These are phyloP conservation scores for Hyaloperonospora brassicae DNA, from an alignment of 352 stramenopile genomes.

Conservation along the genomic window DNA sequence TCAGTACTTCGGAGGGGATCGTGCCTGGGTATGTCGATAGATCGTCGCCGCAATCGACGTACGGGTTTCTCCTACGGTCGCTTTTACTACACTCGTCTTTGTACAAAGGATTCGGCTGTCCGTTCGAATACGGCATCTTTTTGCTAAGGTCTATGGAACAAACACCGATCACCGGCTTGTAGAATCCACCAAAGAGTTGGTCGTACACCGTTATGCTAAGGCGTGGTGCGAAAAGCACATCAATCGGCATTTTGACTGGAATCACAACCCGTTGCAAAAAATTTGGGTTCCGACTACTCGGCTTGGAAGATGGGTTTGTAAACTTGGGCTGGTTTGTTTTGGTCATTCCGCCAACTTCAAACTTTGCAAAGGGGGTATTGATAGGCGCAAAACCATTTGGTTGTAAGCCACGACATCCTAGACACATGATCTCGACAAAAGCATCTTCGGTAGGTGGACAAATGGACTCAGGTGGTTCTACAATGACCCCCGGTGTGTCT, in stretches of 20 bases:
- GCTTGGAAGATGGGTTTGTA: constrained; percentile 71
- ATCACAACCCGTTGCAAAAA: constrained; percentile 84
- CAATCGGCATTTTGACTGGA: constrained; percentile 70
- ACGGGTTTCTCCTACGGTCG: constrained; percentile 41
- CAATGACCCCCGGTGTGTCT: constrained; percentile 42
- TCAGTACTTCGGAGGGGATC: constrained; percentile 20
- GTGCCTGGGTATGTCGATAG: constrained; percentile 51
- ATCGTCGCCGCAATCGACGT: constrained; percentile 52
- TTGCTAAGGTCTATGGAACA: constrained; percentile 60
- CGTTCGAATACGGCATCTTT: constrained; percentile 70
- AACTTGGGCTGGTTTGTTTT: constrained; percentile 55
- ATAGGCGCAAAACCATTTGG: constrained; percentile 79
- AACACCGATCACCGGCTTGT: constrained; percentile 71
- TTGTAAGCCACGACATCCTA: constrained; percentile 69
- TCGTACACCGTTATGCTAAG: constrained; percentile 85
- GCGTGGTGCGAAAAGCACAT: constrained; percentile 77
- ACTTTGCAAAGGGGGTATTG: constrained; percentile 78
- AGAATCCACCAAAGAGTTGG: constrained; percentile 75
- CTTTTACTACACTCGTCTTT: constrained; percentile 31
- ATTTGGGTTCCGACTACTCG: constrained; percentile 77
- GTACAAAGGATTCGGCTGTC: constrained; percentile 52
- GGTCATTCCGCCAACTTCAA: constrained; percentile 68
- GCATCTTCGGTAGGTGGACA: constrained; percentile 48
- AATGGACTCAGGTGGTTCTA: constrained; percentile 57
- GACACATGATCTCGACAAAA: constrained; percentile 73